Evolutionary conservation across 2,329 filamentous ascomycete genomes (phyloP).

Genomic region (Penicillium polonicum): DNA sequence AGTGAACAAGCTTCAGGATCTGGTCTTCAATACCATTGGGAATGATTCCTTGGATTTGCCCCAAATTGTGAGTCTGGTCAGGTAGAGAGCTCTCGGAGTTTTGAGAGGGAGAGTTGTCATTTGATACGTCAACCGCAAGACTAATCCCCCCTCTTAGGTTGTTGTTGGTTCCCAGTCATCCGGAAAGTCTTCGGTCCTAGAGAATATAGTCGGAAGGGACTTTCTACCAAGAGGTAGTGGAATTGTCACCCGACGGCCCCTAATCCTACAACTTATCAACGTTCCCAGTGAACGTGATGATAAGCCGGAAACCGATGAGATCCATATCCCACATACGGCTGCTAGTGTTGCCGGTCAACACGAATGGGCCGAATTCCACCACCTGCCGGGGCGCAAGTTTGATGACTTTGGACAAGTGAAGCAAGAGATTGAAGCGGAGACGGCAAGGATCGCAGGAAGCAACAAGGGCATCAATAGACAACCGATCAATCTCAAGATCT

Average conservation of each 20-base stretch:
- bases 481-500: conserved; percentile 97
- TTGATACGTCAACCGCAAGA: conserved; percentile 7
- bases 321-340: conserved; percentile 71
- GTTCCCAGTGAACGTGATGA: conserved; percentile 73
- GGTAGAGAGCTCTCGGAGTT: conserved; percentile 1
- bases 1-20: conserved; percentile 96
- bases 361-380: conserved; percentile 94
- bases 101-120: neutral
- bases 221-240: conserved; percentile 95
- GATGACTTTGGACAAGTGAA: conserved; percentile 92
- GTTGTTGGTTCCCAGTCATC: conserved; percentile 98
- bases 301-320: conserved; percentile 62
- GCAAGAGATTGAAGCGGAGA: conserved; percentile 96
- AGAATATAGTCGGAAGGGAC: conserved; percentile 97
- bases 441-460: conserved; percentile 85
- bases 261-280: conserved; percentile 98
- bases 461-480: conserved; percentile 99
- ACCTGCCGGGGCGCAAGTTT: conserved; percentile 84
- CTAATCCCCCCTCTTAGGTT: conserved; percentile 58
- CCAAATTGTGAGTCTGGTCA: conserved; percentile 74
- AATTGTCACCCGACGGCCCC: conserved; percentile 89
- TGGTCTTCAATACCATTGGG: conserved; percentile 99
- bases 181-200: conserved; percentile 95
- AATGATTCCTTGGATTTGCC: conserved; percentile 96
- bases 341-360: conserved; percentile 66